These are phyloP conservation scores for Ganoderma multipileum DNA, from an alignment of 1,284 basidiomycete genomes.

Conservation along the genomic window DNA sequence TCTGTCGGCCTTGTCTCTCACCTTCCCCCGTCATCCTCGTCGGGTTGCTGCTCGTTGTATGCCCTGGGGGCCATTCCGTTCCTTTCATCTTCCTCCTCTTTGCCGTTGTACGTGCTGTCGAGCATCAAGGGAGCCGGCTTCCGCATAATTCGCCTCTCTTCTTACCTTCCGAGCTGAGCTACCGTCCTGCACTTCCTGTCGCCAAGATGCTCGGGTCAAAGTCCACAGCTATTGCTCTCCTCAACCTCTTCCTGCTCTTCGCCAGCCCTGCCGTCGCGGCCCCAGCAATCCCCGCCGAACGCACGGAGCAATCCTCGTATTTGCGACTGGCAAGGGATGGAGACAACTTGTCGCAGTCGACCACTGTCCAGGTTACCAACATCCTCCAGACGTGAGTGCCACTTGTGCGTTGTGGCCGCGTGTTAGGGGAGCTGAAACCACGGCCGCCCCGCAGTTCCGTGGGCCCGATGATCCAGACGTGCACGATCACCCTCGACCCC, in stretches of 20 bases:
- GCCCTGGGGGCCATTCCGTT: conserved; percentile 66
- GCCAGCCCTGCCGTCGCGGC: conserved; percentile 34
- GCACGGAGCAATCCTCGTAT: conserved; percentile 19
- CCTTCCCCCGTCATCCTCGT: conserved; percentile 33
- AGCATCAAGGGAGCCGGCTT: conserved; percentile 59
- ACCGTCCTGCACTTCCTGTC: conserved; percentile 24
- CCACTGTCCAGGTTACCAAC: conserved; percentile 40
- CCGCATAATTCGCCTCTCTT: conserved; percentile 36
- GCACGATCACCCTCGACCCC: conserved; percentile 67
- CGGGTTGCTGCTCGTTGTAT: conserved; percentile 39
- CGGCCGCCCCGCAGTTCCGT: conserved; percentile 37
- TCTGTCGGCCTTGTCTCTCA: conserved; percentile 23
- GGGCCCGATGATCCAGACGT: conserved; percentile 67
- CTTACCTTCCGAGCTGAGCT: conserved; percentile 19
- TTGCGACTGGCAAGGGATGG: conserved; percentile 32
- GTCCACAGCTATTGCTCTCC: conserved; percentile 42
- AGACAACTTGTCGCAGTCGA: conserved; percentile 34
- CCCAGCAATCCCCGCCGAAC: conserved; percentile 31
- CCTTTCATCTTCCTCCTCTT: conserved; percentile 48
- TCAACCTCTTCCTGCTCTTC: conserved; percentile 43
- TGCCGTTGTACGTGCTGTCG: conserved; percentile 45
- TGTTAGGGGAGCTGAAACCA: not conserved
- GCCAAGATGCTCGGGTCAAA: conserved; percentile 42
- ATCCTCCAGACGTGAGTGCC: conserved; percentile 44
- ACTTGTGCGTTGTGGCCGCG: conserved; percentile 4